These are phyloP conservation scores for Exidia glandulosa DNA, from an alignment of 768 basidiomycete genomes.

Conservation along the genomic window DNA sequence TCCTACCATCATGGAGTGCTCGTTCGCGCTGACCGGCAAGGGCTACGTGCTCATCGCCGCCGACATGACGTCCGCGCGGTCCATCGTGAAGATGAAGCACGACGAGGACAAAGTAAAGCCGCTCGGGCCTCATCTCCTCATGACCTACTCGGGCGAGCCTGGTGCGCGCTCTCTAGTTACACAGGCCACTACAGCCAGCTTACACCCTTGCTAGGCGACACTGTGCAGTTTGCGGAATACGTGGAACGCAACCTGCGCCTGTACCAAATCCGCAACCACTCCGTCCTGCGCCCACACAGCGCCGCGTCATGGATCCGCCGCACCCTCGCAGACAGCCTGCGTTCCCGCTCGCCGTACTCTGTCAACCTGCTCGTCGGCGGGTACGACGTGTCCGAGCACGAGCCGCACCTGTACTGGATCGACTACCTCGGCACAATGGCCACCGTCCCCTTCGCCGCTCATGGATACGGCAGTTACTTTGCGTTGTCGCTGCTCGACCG, in stretches of 20 bases:
- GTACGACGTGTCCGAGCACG: slow-evolving; percentile 52
- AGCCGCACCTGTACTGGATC: slow-evolving; percentile 85
- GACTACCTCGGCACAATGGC: slow-evolving; percentile 90
- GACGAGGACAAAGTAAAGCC: slow-evolving; percentile 96
- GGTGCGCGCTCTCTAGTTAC: slow-evolving; percentile 29
- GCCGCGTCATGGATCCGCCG: slow-evolving; percentile 95
- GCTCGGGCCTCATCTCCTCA: slow-evolving; percentile 81
- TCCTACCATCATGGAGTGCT: no score
- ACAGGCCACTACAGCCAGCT: no score
- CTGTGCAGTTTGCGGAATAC: slow-evolving; percentile 91
- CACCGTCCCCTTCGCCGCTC: slow-evolving; percentile 85
- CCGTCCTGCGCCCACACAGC: slow-evolving; percentile 78
- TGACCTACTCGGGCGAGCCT: slow-evolving; percentile 93
- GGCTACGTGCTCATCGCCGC: slow-evolving; percentile 89
- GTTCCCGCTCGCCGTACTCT: slow-evolving; percentile 76
- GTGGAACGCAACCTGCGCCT: slow-evolving; percentile 92
- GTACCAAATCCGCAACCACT: slow-evolving; percentile 89
- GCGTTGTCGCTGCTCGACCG: slow-evolving; percentile 84
- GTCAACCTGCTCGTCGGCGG: slow-evolving; percentile 93
- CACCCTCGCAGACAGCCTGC: slow-evolving; percentile 76
- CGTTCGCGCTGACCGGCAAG: slow-evolving; percentile 85
- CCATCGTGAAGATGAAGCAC: slow-evolving; percentile 94
- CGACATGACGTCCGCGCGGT: slow-evolving; percentile 80
- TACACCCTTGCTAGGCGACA: no score
- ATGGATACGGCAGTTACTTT: slow-evolving; percentile 93